Conservation (phyloP, 352 stramenopile genomes). For the Globisporangium paroecandrum region DNA sequence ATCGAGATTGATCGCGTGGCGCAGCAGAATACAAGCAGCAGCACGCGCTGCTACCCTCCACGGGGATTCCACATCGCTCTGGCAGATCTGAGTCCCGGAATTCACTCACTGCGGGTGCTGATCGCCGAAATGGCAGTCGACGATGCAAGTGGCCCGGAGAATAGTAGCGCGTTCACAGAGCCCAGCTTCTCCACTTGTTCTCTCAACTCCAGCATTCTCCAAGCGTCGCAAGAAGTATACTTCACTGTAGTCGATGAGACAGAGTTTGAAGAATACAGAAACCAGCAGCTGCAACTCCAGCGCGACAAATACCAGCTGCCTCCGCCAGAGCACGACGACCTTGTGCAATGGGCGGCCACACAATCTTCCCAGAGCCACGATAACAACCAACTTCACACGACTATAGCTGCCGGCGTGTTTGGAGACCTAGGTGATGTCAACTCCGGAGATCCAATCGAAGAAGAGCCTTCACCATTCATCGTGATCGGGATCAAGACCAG, state of each 20-base stretch:
- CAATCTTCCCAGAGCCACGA: too few species aligned
- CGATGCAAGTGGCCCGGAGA: background rate
- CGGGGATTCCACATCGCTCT: background rate
- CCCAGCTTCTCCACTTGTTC: background rate
- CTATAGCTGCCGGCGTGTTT: too few species aligned
- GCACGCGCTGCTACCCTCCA: slow-evolving; percentile 2
- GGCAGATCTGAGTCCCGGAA: background rate
- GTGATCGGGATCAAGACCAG: slow-evolving; percentile 45
- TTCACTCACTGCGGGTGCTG: slow-evolving; percentile 6
- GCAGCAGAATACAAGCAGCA: too few species aligned
- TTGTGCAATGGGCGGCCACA: background rate
- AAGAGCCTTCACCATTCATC: slow-evolving; percentile 14
- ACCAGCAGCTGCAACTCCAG: background rate
- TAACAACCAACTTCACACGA: too few species aligned
- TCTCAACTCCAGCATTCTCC: background rate
- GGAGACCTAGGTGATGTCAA: too few species aligned
- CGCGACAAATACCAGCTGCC: background rate
- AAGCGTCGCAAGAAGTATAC: background rate
- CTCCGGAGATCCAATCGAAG: too few species aligned
- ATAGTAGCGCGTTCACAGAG: background rate
- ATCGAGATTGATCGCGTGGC: background rate
- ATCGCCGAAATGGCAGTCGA: background rate
- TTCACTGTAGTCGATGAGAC: slow-evolving; percentile 5
- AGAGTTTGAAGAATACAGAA: slow-evolving; percentile 1
- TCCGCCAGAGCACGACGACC: background rate